These are phyloP conservation scores for Trichoderma harzianum DNA, from an alignment of 2,329 filamentous ascomycete species.

Conservation along the genomic window DNA sequence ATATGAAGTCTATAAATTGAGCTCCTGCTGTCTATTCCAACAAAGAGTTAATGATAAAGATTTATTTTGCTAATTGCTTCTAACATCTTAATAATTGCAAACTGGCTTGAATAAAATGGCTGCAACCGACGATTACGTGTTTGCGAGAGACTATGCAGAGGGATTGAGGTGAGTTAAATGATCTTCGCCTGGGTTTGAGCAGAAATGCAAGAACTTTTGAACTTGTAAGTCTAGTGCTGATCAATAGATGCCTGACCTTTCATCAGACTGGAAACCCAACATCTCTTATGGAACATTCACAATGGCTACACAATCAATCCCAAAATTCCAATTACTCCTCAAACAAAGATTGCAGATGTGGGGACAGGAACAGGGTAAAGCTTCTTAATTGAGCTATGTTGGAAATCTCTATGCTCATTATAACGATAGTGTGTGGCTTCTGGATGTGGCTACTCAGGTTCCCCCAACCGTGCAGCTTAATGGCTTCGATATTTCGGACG, in stretches of 20 bases:
- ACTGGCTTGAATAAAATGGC: not conserved
- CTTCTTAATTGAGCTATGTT: not conserved
- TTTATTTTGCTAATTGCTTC: not conserved
- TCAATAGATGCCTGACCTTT: not conserved
- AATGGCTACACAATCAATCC: slow-evolving; percentile 15
- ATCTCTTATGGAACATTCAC: slow-evolving; percentile 11
- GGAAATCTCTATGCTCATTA: not conserved
- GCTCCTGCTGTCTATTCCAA: not conserved
- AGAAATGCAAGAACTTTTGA: not conserved
- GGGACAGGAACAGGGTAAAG: slow-evolving; percentile 15
- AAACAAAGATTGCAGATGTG: slow-evolving; percentile 14
- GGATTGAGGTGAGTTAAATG: not conserved
- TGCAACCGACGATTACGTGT: not conserved
- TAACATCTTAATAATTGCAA: not conserved
- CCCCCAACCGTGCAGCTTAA: slow-evolving; percentile 14
- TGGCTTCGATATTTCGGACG: slow-evolving; percentile 17
- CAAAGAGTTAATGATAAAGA: no score
- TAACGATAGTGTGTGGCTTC: slow-evolving; percentile 2
- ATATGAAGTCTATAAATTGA: not conserved
- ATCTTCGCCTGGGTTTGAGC: no score
- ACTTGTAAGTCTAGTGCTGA: not conserved
- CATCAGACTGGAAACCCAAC: slow-evolving; percentile 12
- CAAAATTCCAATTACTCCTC: slow-evolving; percentile 3
- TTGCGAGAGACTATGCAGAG: not conserved
- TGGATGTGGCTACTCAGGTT: slow-evolving; percentile 9